A percentile compares a stretch with the other conserved stretches of the same genome.
Evolutionary conservation across 2,329 filamentous ascomycete genomes (phyloP).

Genomic region (Talaromyces verruculosus): DNA sequence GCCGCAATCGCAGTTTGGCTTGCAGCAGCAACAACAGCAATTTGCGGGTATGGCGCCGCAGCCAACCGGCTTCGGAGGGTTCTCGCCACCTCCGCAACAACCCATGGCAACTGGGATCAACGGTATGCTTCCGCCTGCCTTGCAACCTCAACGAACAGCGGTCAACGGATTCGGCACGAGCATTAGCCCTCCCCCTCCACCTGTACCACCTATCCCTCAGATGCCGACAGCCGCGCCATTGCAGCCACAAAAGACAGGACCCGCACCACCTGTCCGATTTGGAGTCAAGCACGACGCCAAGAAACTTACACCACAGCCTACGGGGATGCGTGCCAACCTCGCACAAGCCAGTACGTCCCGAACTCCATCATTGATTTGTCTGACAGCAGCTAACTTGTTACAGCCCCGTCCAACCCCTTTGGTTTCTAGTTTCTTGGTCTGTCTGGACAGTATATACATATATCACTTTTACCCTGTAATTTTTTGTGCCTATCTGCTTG

Average conservation of each 20-base stretch:
- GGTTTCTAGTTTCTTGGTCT: slow-evolving; percentile 59
- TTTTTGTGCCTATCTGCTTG: slow-evolving; percentile 2
- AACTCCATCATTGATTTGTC: slow-evolving; percentile 14
- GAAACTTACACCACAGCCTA: slow-evolving; percentile 80
- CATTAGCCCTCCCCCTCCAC: slow-evolving; percentile 50
- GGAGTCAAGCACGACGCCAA: slow-evolving; percentile 72
- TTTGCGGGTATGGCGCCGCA: slow-evolving; percentile 47
- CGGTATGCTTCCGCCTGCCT: slow-evolving; percentile 33
- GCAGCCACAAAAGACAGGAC: slow-evolving; percentile 77
- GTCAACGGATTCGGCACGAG: slow-evolving; percentile 52
- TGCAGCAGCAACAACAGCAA: slow-evolving; percentile 43
- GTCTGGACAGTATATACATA: slow-evolving; percentile 32
- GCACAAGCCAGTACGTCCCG: slow-evolving; percentile 82
- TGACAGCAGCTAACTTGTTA: slow-evolving; percentile 23
- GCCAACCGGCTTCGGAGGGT: slow-evolving; percentile 54
- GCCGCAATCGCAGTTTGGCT: slow-evolving; percentile 47
- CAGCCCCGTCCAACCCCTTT: slow-evolving; percentile 69
- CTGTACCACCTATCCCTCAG: slow-evolving; percentile 58
- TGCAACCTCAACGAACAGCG: slow-evolving; percentile 52
- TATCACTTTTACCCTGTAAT: slow-evolving; percentile 16
- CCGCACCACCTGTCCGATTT: slow-evolving; percentile 84
- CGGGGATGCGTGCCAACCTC: slow-evolving; percentile 85
- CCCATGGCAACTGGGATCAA: slow-evolving; percentile 51
- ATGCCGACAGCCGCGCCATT: slow-evolving; percentile 63
- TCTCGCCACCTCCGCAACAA: slow-evolving; percentile 34